Evolutionary conservation across 2,329 filamentous ascomycete species (phyloP), one percentile per base, ranked within the genome.

Genomic region (Trichoderma semiorbis): DNA sequence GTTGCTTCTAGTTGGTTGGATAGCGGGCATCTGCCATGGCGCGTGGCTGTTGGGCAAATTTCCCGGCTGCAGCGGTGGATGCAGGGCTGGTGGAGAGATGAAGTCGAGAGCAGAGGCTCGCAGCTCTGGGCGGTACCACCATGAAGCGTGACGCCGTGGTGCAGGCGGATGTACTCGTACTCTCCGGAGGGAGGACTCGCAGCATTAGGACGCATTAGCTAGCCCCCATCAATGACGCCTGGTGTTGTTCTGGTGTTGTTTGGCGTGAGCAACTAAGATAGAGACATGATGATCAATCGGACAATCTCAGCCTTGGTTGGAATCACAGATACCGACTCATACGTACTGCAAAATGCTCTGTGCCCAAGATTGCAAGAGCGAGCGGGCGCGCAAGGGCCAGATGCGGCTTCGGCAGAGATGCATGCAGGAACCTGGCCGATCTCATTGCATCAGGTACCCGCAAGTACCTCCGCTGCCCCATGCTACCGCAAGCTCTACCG

Each of bases 31-130:
- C 66, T 69, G 66, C 66, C 66, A 53, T 61, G 66, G 66, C 55
- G 36, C 28, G 66, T 61, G 57, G 68, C 67, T 71, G 73, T 53
- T 72, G 71, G 72, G 74, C 73, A 72, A 76, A 76, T 76, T 76
- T 76, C 75, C 75, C 73, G 65, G 69, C 72, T 69, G 72, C 67
- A 72, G 69, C 47, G 53, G 62, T 53, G 63, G 72, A 71, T 72
- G 74, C 68, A 58, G 34, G 60, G 32, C 32, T 72, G 68, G 70
- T 71, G 73, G 73, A 75, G 58, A 55, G 36, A 64, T 28, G 39
- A 67, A 71, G 26, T 53, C 55, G 21, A 70, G 39, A 55, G 66
- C 53, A 47, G 43, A 57, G 14, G 28, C 24, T 24, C 7, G 18
- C 61, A n/a, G 62, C 36, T 60, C 24, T 36, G 24, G 65, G 34